phyloP scores from a whole-genome alignment of 2,329 filamentous ascomycete genomes.

The Colletotrichum cordylinicola region DNA sequence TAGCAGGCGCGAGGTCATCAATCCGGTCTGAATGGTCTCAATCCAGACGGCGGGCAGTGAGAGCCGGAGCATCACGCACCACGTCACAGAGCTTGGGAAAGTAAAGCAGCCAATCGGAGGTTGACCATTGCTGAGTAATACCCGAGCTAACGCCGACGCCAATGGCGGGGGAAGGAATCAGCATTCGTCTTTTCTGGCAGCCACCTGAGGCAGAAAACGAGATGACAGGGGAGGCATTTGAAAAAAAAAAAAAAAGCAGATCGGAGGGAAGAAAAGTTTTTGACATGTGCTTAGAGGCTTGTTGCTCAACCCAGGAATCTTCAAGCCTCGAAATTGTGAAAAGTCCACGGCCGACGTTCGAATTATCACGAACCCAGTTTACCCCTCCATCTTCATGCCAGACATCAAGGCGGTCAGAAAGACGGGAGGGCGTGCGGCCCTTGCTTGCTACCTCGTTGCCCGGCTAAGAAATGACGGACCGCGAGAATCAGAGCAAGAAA shows the following conservation, averaged over 20 bases:
- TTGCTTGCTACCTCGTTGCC: slow-evolving; percentile 7
- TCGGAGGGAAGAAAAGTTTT: neutral
- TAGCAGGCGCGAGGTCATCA: neutral
- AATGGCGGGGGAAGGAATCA: neutral
- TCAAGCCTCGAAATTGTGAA: neutral
- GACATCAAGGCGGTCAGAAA: neutral
- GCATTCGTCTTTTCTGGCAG: neutral
- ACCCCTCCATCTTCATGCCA: neutral
- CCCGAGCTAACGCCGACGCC: slow-evolving; percentile 1
- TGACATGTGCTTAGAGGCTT: neutral
- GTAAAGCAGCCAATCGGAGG: neutral
- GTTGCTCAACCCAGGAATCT: neutral
- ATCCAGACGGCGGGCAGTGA: neutral
- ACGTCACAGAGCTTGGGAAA: neutral
- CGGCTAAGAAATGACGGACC: slow-evolving; percentile 1
- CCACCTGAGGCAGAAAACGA: neutral
- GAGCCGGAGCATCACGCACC: neutral
- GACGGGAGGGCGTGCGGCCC: slow-evolving; percentile 14
- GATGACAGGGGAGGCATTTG: neutral
- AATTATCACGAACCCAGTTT: neutral
- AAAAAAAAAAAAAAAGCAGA: neutral
- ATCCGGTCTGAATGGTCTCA: neutral
- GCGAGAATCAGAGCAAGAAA: neutral
- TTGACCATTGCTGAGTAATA: neutral
- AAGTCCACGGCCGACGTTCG: neutral